Evolutionary conservation across 2,329 filamentous ascomycete species (phyloP).

Genomic region (Pyricularia sp.): DNA sequence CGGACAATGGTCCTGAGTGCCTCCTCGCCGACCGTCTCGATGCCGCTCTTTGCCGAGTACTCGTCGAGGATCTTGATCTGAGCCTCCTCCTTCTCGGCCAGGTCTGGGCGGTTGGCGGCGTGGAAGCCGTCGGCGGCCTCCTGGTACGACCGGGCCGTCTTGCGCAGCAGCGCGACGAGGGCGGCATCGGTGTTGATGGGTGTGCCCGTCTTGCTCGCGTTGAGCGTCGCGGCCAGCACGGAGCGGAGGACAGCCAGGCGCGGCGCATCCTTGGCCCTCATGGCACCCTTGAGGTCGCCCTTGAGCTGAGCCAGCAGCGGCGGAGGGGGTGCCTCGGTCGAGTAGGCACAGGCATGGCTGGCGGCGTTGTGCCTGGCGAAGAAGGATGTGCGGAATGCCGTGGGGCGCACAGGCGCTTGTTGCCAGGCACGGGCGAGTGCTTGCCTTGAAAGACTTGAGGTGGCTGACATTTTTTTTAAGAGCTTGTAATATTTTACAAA

Average conservation of each 20-base stretch:
- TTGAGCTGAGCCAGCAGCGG: slow-evolving; percentile 45
- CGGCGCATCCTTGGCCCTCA: slow-evolving; percentile 54
- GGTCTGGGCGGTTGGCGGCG: slow-evolving; percentile 53
- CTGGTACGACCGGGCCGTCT: slow-evolving; percentile 46
- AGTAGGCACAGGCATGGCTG: slow-evolving; percentile 14
- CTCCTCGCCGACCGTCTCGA: slow-evolving; percentile 47
- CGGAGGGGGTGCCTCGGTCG: slow-evolving; percentile 25
- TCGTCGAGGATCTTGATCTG: slow-evolving; percentile 58
- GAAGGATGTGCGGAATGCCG: not conserved
- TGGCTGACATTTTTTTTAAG: not conserved
- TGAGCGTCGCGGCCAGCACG: slow-evolving; percentile 61
- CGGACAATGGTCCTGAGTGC: slow-evolving; percentile 47
- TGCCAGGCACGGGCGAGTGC: not conserved
- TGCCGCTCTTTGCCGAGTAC: slow-evolving; percentile 50
- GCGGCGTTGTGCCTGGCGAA: not conserved
- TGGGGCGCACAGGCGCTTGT: not conserved
- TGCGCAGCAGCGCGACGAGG: slow-evolving; percentile 58
- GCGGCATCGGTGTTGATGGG: slow-evolving; percentile 65
- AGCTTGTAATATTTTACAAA: not conserved
- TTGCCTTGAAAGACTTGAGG: not conserved
- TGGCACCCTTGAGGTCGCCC: slow-evolving; percentile 54
- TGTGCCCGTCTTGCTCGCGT: slow-evolving; percentile 61
- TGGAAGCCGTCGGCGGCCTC: slow-evolving; percentile 57
- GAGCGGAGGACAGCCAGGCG: slow-evolving; percentile 60
- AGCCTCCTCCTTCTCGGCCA: slow-evolving; percentile 59